These are phyloP conservation scores for Aspergillus ochraceoroseus DNA, from an alignment of 2,329 filamentous ascomycete species.

Conservation along the genomic window DNA sequence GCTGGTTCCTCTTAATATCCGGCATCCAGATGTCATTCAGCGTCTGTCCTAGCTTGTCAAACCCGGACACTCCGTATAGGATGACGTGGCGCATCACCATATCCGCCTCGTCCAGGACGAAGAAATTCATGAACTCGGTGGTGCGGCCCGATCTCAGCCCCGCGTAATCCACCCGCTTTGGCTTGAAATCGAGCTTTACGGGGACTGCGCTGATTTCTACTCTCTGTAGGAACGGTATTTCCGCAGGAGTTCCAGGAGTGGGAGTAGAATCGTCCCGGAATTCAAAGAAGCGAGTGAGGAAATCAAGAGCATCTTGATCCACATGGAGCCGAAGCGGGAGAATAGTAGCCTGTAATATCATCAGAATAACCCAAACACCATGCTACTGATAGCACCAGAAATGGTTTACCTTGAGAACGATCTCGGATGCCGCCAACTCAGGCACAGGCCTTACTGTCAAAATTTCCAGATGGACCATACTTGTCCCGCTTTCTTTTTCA, in stretches of 20 bases:
- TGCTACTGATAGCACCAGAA: not conserved
- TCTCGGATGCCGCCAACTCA: slow-evolving; percentile 79
- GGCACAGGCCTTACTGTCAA: slow-evolving; percentile 81
- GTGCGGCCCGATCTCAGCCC: slow-evolving; percentile 89
- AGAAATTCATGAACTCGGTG: slow-evolving; percentile 98
- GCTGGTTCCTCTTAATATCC: slow-evolving; percentile 82
- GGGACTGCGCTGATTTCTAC: slow-evolving; percentile 79
- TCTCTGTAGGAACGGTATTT: slow-evolving; percentile 81
- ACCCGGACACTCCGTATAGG: slow-evolving; percentile 84
- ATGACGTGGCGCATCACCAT: slow-evolving; percentile 85
- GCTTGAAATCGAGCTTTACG: slow-evolving; percentile 92
- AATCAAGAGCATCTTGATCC: slow-evolving; percentile 94
- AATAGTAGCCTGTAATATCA: slow-evolving; percentile 53
- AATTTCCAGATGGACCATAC: slow-evolving; percentile 85
- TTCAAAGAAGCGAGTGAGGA: slow-evolving; percentile 94
- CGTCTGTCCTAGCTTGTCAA: slow-evolving; percentile 81
- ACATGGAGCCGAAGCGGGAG: slow-evolving; percentile 87
- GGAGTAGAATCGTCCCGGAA: slow-evolving; percentile 73
- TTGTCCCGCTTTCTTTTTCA: slow-evolving; percentile 77
- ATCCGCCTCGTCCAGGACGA: slow-evolving; percentile 82
- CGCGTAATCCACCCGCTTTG: slow-evolving; percentile 93
- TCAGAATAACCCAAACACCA: slow-evolving; percentile 16
- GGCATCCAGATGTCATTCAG: slow-evolving; percentile 97
- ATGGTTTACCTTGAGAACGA: slow-evolving; percentile 64
- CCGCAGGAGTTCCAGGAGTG: slow-evolving; percentile 57